These are phyloP conservation scores for Bruguiera parviflora DNA, from an alignment of 345 rosid genomes.

Conservation along the genomic window DNA sequence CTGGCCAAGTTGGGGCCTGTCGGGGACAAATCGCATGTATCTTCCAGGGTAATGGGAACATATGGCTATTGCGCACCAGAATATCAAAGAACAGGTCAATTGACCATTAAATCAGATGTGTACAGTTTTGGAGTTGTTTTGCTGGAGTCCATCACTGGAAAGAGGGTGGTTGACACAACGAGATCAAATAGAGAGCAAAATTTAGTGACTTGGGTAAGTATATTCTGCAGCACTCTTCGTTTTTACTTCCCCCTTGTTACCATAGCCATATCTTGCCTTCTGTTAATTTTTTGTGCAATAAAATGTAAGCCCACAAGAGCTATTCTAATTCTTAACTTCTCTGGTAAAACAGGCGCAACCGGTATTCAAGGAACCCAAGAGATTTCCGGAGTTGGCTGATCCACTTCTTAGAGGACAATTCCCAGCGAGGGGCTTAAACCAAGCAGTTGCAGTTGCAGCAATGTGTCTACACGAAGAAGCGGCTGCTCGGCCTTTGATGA, in stretches of 20 bases:
- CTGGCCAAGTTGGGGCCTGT: conserved; percentile 88
- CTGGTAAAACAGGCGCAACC: conserved; percentile 62
- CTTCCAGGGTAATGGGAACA: conserved; percentile 96
- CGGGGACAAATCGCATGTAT: conserved; percentile 80
- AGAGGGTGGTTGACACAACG: conserved; percentile 66
- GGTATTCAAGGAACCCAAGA: conserved; percentile 56
- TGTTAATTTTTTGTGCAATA: too few species aligned
- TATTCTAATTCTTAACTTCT: too few species aligned
- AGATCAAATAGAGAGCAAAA: conserved; percentile 61
- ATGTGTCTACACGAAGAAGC: conserved; percentile 90
- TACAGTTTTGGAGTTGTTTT: conserved; percentile 93
- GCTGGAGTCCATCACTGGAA: conserved; percentile 81
- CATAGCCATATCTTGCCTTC: background rate
- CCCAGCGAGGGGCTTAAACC: conserved; percentile 62
- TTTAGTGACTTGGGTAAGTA: conserved; percentile 76
- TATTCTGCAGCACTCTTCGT: background rate
- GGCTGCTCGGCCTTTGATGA: conserved; percentile 62
- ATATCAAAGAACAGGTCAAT: conserved; percentile 84
- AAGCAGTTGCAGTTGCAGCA: conserved; percentile 78
- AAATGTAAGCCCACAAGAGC: too few species aligned
- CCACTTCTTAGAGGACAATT: conserved; percentile 54
- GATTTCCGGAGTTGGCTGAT: conserved; percentile 64
- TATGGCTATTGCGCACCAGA: conserved; percentile 97
- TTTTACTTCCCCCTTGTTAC: too few species aligned
- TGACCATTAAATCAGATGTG: conserved; percentile 83